A percentile compares a stretch with the other conserved stretches of the same genome.
Evolutionary conservation across 371 early-diverging fungal species (phyloP).

Genomic region (Syncephalastrum sp.): DNA sequence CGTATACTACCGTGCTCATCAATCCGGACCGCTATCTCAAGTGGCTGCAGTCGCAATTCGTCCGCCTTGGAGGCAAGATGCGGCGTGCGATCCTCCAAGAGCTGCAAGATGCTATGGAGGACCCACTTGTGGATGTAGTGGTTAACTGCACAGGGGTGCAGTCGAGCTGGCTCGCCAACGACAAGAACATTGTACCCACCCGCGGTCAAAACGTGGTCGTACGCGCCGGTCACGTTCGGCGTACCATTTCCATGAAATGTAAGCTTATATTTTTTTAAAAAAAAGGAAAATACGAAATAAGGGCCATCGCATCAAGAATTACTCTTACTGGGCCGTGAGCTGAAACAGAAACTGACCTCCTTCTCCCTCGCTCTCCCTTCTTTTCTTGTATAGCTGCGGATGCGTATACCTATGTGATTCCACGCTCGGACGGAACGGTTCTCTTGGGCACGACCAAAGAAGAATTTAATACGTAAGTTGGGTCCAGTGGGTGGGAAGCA

Average conservation of each 20-base stretch:
- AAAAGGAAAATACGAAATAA: neutral
- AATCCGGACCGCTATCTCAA: constrained; percentile 59
- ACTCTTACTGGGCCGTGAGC: too few species aligned
- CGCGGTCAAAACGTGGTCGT: constrained; percentile 72
- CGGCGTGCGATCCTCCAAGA: constrained; percentile 17
- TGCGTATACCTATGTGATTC: constrained; percentile 69
- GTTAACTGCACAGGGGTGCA: constrained; percentile 73
- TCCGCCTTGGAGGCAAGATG: constrained; percentile 53
- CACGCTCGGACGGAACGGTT: constrained; percentile 72
- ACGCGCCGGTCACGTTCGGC: constrained; percentile 59
- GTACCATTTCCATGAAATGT: constrained; percentile 42
- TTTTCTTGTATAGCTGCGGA: constrained; percentile 10
- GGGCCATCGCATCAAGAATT: too few species aligned
- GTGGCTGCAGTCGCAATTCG: constrained; percentile 59
- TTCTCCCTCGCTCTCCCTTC: neutral
- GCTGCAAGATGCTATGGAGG: constrained; percentile 39
- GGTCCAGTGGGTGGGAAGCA: neutral
- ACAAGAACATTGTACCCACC: constrained; percentile 54
- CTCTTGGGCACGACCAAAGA: constrained; percentile 78
- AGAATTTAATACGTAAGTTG: constrained; percentile 49
- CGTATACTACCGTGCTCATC: constrained; percentile 54
- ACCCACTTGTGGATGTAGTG: constrained; percentile 41
- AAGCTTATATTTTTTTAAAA: constrained; percentile 1
- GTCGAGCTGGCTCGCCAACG: constrained; percentile 57
- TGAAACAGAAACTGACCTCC: too few species aligned